These are phyloP conservation scores for Trametes pubescens DNA, from an alignment of 1,284 basidiomycete species.

Conservation along the genomic window DNA sequence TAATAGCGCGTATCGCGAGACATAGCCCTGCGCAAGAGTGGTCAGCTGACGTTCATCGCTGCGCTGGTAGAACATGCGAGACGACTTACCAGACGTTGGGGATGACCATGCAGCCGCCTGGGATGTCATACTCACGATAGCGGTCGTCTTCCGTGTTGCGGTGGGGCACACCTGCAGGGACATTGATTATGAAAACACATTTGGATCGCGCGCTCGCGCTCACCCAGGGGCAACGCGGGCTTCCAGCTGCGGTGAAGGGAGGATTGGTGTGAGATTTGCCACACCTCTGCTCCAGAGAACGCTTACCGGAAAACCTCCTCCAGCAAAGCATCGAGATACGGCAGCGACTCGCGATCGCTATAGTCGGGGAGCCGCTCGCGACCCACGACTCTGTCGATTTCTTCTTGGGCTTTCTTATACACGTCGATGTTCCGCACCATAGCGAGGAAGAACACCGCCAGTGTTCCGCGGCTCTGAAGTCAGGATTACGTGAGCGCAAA, in stretches of 20 bases:
- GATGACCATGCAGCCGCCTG: slow-evolving; percentile 54
- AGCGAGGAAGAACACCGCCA: slow-evolving; percentile 27
- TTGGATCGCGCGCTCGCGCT: not conserved
- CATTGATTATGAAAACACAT: not conserved
- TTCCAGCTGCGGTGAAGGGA: slow-evolving; percentile 17
- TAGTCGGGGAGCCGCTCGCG: slow-evolving; percentile 28
- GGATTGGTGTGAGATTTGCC: not conserved
- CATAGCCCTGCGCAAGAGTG: not conserved
- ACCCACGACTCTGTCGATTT: slow-evolving; percentile 32
- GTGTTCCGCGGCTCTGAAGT: slow-evolving; percentile 12
- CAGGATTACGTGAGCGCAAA: not conserved
- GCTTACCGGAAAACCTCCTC: slow-evolving; percentile 56
- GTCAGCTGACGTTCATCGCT: not conserved
- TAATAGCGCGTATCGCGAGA: not conserved
- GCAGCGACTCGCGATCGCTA: slow-evolving; percentile 28
- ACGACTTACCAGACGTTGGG: slow-evolving; percentile 53
- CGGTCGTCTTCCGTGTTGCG: slow-evolving; percentile 52
- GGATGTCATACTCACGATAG: slow-evolving; percentile 55
- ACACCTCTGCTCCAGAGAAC: too few relatives aligned
- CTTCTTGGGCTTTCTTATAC: slow-evolving; percentile 26
- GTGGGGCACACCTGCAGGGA: slow-evolving; percentile 23
- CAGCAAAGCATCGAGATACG: slow-evolving; percentile 53
- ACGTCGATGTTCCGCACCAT: slow-evolving; percentile 29
- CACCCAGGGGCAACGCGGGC: slow-evolving; percentile 24
- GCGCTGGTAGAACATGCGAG: not conserved